Evolutionary conservation across 495 filamentous ascomycete genomes (phyloP).

Genomic region (Aspergillus leporis): DNA sequence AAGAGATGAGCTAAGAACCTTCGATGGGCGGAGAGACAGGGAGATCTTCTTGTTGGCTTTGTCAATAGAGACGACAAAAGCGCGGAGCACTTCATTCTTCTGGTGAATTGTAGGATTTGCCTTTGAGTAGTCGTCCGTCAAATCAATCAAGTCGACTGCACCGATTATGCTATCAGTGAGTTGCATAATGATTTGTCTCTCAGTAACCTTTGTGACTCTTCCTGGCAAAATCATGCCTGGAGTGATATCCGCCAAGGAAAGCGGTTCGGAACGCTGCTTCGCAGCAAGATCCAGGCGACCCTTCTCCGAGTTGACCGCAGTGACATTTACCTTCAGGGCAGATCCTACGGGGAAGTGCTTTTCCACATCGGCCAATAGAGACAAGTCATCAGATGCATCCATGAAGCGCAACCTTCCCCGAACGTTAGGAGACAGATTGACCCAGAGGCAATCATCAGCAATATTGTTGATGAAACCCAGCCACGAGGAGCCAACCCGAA

Average conservation of each 20-base stretch:
- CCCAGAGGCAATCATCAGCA: conserved; percentile 74
- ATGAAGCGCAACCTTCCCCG: conserved; percentile 77
- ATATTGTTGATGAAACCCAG: conserved; percentile 90
- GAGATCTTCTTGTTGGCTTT: conserved; percentile 76
- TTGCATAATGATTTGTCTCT: conserved; percentile 79
- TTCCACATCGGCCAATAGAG: conserved; percentile 70
- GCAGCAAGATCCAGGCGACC: conserved; percentile 82
- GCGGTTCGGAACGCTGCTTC: conserved; percentile 52
- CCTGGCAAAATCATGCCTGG: conserved; percentile 78
- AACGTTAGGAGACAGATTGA: conserved; percentile 87
- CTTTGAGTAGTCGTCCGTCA: conserved; percentile 81
- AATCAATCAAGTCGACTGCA: conserved; percentile 71
- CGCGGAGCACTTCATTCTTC: conserved; percentile 83
- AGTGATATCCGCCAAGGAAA: conserved; percentile 68
- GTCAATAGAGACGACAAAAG: conserved; percentile 80
- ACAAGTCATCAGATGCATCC: conserved; percentile 84
- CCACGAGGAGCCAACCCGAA: conserved; percentile 67
- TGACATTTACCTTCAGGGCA: conserved; percentile 75
- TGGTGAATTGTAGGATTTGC: conserved; percentile 65
- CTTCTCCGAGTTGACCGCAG: conserved; percentile 69
- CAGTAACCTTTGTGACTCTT: conserved; percentile 82
- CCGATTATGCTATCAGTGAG: conserved; percentile 75
- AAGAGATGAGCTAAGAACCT: conserved; percentile 81
- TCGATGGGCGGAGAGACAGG: conserved; percentile 83
- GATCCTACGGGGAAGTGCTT: conserved; percentile 86